phyloP scores from a whole-genome alignment of 108 stramenopile genomes.

The Fistulifera solaris region DNA sequence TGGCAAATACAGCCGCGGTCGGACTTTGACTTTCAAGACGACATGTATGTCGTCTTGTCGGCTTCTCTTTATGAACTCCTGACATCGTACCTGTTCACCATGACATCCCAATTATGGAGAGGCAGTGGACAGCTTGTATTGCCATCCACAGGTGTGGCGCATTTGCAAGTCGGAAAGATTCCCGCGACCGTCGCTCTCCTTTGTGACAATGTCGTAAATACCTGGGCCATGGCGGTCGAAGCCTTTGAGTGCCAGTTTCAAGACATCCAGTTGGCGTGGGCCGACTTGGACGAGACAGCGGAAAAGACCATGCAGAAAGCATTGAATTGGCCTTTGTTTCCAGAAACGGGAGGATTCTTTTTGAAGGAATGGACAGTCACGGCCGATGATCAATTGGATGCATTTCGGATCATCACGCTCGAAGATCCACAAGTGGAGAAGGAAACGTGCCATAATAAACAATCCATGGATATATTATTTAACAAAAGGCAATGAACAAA shows the following conservation, averaged over 20 bases:
- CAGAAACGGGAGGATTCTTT: constrained; percentile 11
- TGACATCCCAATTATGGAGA: constrained; percentile 18
- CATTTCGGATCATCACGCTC: neutral
- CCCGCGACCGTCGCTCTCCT: constrained; percentile 24
- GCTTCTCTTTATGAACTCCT: constrained; percentile 8
- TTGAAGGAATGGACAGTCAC: neutral
- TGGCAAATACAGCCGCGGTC: constrained; percentile 22
- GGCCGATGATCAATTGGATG: no score
- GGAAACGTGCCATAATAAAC: neutral
- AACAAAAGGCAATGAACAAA: no score
- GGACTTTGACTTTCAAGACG: constrained; percentile 22
- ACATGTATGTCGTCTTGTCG: constrained; percentile 6
- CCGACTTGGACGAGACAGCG: constrained; percentile 12
- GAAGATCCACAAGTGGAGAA: neutral
- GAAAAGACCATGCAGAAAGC: constrained; percentile 2
- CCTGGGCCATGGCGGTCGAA: constrained; percentile 18
- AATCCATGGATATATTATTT: no score
- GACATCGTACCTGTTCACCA: constrained; percentile 1
- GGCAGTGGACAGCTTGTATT: constrained; percentile 22
- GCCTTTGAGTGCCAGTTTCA: constrained; percentile 24
- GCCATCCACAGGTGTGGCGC: constrained; percentile 22
- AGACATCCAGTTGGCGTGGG: constrained; percentile 21
- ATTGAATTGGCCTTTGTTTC: neutral
- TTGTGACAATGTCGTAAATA: constrained; percentile 32
- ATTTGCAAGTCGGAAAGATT: constrained; percentile 26